Base-by-base conservation (phyloP, 2,329 filamentous ascomycete genomes). In the Fusarium sp. region DNA sequence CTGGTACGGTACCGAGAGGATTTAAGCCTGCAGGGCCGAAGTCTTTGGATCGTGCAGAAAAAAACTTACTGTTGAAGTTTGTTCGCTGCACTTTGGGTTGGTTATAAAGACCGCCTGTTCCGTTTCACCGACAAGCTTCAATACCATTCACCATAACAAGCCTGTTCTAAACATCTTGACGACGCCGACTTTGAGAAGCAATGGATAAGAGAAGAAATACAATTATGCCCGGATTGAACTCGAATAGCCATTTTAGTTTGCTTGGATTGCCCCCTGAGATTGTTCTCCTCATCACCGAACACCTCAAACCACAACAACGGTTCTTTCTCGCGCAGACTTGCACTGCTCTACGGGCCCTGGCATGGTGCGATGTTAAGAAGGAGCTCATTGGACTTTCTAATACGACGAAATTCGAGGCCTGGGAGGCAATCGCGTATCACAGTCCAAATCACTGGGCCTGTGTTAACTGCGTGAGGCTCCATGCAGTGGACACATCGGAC, bases 321-420 rank as follows among this genome's bases (percentile, higher is more conserved):
- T 40, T 53, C 7, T 15, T 52, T 6, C 40, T 53, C 28, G 51
- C 60, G 7, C 60, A 47, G 5, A 53, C 47, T 18, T 60, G 31
- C 27, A 47, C n/a, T 15, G 3, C 4, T 2, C 12, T 47, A 8
- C 31, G 10, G 13, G 2, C 1, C 8, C 40, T 60, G 1, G 13
- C 34, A 18, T 12, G 15, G 15, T 34, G 16, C 18, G 16, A 40
- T 16, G 60, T 13, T 9, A 6, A 13, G 8, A 18, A 16, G 1
- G 7, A 39, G 36, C 13, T 53, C 15, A 5, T 11, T 4, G 2
- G 15, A 11, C 31, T 36, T 11, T 4, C 7, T n/a, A n/a, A n/a
- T n/a, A n/a, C n/a, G n/a, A n/a, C n/a, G 10, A 23, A 27, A 23
- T 18, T 18, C 28, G 30, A 27, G 2, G 43, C 36, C 16, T 12